Evolutionary conservation across 345 rosid genomes (phyloP).

Genomic region (Dipteronia sinensis): DNA sequence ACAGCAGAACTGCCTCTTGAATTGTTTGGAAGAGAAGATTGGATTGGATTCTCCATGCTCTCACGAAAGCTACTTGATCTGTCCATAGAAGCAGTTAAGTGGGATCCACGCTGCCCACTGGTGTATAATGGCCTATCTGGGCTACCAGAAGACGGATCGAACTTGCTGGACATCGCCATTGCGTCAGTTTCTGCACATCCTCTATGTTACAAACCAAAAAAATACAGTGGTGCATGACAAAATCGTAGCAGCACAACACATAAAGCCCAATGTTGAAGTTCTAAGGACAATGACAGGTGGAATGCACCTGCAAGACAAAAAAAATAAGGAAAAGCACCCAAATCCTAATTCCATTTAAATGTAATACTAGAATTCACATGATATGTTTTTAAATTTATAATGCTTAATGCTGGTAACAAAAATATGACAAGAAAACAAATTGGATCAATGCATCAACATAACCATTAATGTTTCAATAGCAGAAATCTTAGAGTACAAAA

Average conservation of each 20-base stretch:
- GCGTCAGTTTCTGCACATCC: conserved; percentile 53
- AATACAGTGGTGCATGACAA: conserved; percentile 72
- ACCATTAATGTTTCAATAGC: conserved; percentile 4
- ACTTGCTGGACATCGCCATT: conserved; percentile 87
- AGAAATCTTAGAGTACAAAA: conserved; percentile 13
- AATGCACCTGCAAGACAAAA: conserved; percentile 52
- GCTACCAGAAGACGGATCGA: conserved; percentile 82
- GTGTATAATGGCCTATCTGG: conserved; percentile 74
- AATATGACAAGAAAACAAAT: neutral
- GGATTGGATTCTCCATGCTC: conserved; percentile 65
- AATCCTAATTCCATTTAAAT: conserved; percentile 17
- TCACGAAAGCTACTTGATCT: conserved; percentile 90
- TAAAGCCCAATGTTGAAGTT: conserved; percentile 46
- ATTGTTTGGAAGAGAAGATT: conserved; percentile 69
- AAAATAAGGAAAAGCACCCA: conserved; percentile 18
- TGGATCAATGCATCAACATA: neutral
- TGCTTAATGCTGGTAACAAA: neutral
- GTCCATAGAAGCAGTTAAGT: conserved; percentile 69
- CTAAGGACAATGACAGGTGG: conserved; percentile 16
- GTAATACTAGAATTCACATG: neutral
- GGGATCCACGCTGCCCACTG: conserved; percentile 79
- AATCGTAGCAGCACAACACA: conserved; percentile 51
- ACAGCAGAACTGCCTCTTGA: conserved; percentile 61
- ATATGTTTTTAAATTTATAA: neutral
- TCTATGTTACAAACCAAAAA: conserved; percentile 49